These are phyloP conservation scores for Erysiphe neolycopersici DNA, from an alignment of 2,329 filamentous ascomycete genomes.

Conservation along the genomic window DNA sequence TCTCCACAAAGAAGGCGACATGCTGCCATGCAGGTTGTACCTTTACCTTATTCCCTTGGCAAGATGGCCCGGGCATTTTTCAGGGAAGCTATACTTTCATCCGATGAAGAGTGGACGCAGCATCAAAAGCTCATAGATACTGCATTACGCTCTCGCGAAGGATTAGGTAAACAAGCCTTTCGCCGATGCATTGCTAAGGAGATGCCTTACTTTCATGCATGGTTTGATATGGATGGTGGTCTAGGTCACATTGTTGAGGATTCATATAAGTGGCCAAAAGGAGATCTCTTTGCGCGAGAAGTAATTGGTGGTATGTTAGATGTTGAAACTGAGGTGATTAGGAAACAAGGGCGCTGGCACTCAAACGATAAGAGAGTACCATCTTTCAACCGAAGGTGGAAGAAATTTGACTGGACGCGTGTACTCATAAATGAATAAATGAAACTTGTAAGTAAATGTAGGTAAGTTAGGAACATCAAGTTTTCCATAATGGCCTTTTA, in stretches of 20 bases:
- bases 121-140: slow-evolving; percentile 92
- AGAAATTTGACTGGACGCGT: slow-evolving; percentile 71
- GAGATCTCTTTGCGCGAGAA: slow-evolving; percentile 80
- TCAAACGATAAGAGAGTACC: slow-evolving; percentile 37
- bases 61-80: slow-evolving; percentile 88
- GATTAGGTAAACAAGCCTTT: slow-evolving; percentile 59
- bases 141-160: slow-evolving; percentile 31
- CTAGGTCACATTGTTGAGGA: slow-evolving; percentile 86
- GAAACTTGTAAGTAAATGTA: neutral
- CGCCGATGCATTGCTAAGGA: slow-evolving; percentile 65
- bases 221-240: slow-evolving; percentile 81
- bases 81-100: slow-evolving; percentile 66
- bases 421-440: slow-evolving; percentile 18
- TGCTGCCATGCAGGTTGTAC: slow-evolving; percentile 63
- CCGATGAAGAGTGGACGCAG: slow-evolving; percentile 86
- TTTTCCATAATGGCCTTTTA: no score
- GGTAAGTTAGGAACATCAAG: no score
- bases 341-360: slow-evolving; percentile 70
- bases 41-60: slow-evolving; percentile 73
- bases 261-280: slow-evolving; percentile 55
- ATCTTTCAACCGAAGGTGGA: slow-evolving; percentile 61
- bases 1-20: slow-evolving; percentile 52
- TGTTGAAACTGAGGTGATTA: slow-evolving; percentile 53
- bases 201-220: slow-evolving; percentile 96
- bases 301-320: slow-evolving; percentile 83